Evolutionary conservation across 2,329 filamentous ascomycete species (phyloP).

Genomic region (Mollisia scopiformis): DNA sequence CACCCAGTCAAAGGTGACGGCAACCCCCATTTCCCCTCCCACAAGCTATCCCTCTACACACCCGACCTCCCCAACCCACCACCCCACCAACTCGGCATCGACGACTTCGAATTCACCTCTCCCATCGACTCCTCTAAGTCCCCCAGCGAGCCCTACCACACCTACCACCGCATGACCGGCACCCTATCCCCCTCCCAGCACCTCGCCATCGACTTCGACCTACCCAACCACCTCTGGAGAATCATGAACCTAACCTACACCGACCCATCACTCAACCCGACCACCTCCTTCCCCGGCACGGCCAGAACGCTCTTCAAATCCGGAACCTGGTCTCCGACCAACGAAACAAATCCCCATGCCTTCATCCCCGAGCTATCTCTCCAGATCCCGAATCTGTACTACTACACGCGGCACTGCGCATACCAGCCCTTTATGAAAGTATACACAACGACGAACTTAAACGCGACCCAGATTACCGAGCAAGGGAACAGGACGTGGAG

Average conservation of each 20-base stretch:
- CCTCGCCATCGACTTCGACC: background rate
- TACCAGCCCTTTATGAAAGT: slow-evolving; percentile 1
- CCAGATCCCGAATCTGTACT: background rate
- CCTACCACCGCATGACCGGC: background rate
- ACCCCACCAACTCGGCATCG: background rate
- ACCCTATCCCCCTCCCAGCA: background rate
- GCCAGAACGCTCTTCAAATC: background rate
- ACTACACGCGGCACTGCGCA: background rate
- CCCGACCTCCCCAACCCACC: background rate
- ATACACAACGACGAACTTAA: background rate
- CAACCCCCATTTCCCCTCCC: background rate
- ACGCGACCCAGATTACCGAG: background rate
- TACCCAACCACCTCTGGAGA: background rate
- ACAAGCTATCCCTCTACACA: background rate
- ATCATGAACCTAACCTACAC: background rate
- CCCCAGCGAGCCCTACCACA: background rate
- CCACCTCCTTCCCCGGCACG: too few species aligned
- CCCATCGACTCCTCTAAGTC: background rate
- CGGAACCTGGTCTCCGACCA: background rate
- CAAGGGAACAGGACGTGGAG: background rate
- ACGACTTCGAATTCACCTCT: background rate
- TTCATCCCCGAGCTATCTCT: background rate
- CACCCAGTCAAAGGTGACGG: background rate
- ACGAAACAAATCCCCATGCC: background rate
- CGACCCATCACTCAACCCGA: too few species aligned